Conservation (phyloP, 352 stramenopile genomes). For the Phytophthora citrophthora region DNA sequence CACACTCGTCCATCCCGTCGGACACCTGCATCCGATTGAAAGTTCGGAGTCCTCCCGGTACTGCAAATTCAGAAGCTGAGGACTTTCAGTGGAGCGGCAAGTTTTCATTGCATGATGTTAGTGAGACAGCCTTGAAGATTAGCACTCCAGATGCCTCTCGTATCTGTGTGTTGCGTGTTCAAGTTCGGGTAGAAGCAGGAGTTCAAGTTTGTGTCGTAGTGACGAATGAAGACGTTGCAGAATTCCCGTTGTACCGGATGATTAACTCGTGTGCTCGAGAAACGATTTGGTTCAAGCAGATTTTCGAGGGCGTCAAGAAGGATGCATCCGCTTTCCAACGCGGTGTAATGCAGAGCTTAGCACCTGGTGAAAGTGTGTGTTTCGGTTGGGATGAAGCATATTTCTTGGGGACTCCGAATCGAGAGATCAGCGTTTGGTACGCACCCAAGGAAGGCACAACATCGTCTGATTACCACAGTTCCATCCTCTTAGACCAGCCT, state of each 20-base stretch:
- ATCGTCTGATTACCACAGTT: constrained; percentile 46
- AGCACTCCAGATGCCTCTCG: constrained; percentile 82
- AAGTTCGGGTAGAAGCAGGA: constrained; percentile 76
- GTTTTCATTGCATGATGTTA: constrained; percentile 84
- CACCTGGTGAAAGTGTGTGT: constrained; percentile 72
- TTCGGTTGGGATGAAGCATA: constrained; percentile 90
- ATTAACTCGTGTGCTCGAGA: constrained; percentile 77
- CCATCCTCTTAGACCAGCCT: constrained; percentile 77
- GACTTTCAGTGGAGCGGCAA: constrained; percentile 82
- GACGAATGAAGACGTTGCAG: constrained; percentile 65
- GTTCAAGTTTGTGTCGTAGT: constrained; percentile 82
- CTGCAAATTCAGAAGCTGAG: constrained; percentile 3
- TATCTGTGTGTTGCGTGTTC: constrained; percentile 80
- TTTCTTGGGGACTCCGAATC: constrained; percentile 72
- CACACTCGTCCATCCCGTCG: constrained; percentile 51
- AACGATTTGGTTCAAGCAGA: constrained; percentile 84
- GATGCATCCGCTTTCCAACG: constrained; percentile 54
- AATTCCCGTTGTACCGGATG: constrained; percentile 79
- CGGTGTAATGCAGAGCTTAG: constrained; percentile 68
- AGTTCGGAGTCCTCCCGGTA: constrained; percentile 34
- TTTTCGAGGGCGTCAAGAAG: constrained; percentile 73
- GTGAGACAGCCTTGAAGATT: constrained; percentile 86
- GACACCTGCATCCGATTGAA: constrained; percentile 77
- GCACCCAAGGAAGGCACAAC: constrained; percentile 43
- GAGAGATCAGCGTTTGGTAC: constrained; percentile 69